Evolutionary conservation across 1,284 basidiomycete genomes (phyloP).

Genomic region (Ceratobasidium sp.): DNA sequence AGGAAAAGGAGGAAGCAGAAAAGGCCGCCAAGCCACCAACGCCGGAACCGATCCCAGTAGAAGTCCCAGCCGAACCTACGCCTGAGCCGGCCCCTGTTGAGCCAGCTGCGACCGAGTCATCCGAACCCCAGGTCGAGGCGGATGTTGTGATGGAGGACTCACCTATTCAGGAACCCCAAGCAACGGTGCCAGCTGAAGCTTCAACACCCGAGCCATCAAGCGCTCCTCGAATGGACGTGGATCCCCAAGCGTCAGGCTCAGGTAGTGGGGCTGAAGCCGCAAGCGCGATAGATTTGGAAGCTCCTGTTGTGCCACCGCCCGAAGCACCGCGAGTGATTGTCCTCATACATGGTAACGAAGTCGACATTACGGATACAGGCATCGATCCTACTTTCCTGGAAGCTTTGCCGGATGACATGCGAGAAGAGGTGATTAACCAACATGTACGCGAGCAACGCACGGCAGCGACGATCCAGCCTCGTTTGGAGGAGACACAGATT

Average conservation of each 20-base stretch:
- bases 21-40: constrained; percentile 51
- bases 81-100: constrained; percentile 50
- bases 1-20: constrained; percentile 49
- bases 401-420: constrained; percentile 97
- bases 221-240: constrained; percentile 37
- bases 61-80: constrained; percentile 51
- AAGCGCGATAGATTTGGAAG: constrained; percentile 47
- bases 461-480: constrained; percentile 68
- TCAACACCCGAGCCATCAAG: constrained; percentile 30
- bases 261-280: constrained; percentile 48
- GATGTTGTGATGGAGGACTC: constrained; percentile 36
- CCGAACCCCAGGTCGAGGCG: constrained; percentile 49
- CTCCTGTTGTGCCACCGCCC: constrained; percentile 17
- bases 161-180: neutral
- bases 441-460: constrained; percentile 92
- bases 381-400: constrained; percentile 99
- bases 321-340: constrained; percentile 75
- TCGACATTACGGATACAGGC: constrained; percentile 98
- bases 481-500: constrained; percentile 84
- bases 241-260: constrained; percentile 34
- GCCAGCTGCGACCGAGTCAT: constrained; percentile 47
- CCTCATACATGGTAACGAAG: constrained; percentile 88
- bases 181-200: constrained; percentile 8
- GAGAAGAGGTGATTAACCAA: constrained; percentile 97
- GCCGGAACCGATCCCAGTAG: constrained; percentile 54